phyloP scores from a whole-genome alignment of 2,329 filamentous ascomycete genomes.

The Aspergillus ustus region DNA sequence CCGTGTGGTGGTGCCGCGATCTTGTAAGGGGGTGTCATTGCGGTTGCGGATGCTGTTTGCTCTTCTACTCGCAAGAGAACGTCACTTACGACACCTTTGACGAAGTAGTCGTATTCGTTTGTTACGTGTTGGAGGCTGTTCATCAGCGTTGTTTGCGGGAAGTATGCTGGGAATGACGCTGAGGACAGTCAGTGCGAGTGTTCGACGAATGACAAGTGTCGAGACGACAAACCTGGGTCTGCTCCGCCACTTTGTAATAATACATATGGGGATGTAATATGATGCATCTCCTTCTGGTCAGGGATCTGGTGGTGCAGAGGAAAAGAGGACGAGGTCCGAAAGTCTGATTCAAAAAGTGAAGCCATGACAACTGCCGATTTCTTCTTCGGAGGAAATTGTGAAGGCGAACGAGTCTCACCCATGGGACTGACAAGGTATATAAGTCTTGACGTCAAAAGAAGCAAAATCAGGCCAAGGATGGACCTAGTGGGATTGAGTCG shows the following conservation, averaged over 20 bases:
- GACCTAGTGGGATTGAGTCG: not conserved
- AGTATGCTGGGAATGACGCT: slow-evolving; percentile 1
- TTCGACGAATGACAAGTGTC: not conserved
- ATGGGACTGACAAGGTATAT: slow-evolving; percentile 1
- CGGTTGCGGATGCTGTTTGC: not conserved
- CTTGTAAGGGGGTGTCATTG: not conserved
- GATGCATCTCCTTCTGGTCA: not conserved
- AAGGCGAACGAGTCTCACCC: not conserved
- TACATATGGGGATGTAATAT: not conserved
- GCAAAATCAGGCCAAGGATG: slow-evolving; percentile 5
- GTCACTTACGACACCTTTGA: slow-evolving; percentile 13
- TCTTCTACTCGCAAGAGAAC: slow-evolving; percentile 12
- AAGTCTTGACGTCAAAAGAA: slow-evolving; percentile 11
- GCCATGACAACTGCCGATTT: not conserved
- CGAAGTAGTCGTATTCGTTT: slow-evolving; percentile 13
- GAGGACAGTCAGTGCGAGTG: not conserved
- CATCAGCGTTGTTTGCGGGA: not conserved
- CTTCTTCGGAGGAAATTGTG: not conserved
- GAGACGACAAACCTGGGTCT: not conserved
- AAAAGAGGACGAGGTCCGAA: not conserved
- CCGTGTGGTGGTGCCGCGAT: not conserved
- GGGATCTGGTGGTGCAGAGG: not conserved
- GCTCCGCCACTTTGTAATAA: not conserved
- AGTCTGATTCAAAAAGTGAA: slow-evolving; percentile 6
- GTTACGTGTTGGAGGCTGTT: not conserved